Percentiles rank a stretch among this genome's conserved stretches.
phyloP scores from a whole-genome alignment of 352 stramenopile genomes.

The Porosira glacialis region DNA sequence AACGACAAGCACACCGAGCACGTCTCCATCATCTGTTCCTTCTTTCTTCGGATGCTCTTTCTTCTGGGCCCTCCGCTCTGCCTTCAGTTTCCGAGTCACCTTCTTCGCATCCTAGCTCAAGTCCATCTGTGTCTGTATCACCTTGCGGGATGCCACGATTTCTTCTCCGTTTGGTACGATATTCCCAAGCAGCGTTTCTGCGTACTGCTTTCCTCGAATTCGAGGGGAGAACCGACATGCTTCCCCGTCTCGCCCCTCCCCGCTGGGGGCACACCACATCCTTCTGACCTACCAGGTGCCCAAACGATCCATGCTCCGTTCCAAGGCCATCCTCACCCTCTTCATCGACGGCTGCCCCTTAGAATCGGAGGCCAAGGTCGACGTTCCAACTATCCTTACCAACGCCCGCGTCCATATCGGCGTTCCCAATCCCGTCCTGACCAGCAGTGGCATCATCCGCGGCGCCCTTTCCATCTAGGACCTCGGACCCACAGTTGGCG shows the following conservation, averaged over 20 bases:
- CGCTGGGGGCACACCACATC: conserved; percentile 76
- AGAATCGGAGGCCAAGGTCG: conserved; percentile 77
- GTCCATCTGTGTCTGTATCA: too few relatives aligned
- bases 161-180: conserved; percentile 80
- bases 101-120: too few relatives aligned
- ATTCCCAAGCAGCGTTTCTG: conserved; percentile 70
- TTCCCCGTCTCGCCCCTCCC: conserved; percentile 75
- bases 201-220: conserved; percentile 71
- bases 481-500: conserved; percentile 65
- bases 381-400: conserved; percentile 75
- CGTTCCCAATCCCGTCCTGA: conserved; percentile 73
- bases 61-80: too few relatives aligned
- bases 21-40: too few relatives aligned
- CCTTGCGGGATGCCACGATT: too few relatives aligned
- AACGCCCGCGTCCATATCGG: conserved; percentile 75
- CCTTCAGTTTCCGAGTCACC: too few relatives aligned
- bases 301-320: conserved; percentile 75
- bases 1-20: too few relatives aligned
- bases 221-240: conserved; percentile 63
- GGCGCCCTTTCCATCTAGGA: conserved; percentile 75
- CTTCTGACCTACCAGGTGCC: conserved; percentile 76
- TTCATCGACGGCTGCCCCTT: conserved; percentile 79
- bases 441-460: conserved; percentile 68
- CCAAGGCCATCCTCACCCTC: conserved; percentile 75
- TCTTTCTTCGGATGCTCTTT: too few relatives aligned